Evolutionary conservation across 2,329 filamentous ascomycete genomes (phyloP), one percentile per base, ranked within the genome.

Genomic region (Sporothrix inflata): DNA sequence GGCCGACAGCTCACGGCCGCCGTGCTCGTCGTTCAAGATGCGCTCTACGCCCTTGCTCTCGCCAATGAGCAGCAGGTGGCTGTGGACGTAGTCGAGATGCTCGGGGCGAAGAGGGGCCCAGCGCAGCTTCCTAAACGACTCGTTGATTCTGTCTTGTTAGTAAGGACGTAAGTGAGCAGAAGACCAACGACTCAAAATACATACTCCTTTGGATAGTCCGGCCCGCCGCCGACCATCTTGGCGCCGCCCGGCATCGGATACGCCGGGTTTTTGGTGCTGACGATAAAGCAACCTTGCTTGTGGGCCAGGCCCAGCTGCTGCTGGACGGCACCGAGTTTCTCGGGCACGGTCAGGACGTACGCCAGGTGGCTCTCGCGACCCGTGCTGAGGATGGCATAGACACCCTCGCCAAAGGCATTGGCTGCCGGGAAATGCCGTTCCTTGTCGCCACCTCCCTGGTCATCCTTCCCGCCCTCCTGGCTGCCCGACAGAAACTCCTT

Each of bases 201-300:
- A 81, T 81, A 92, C 86, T 92, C 86, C 74, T 92, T 84, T 0
- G 93, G 88, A 80, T 91, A 97, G 3, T 91, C 87, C 0, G 94
- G 89, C 0, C 83, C 85, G 73, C 71, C 71, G 49, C 61, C 57
- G n/a, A 70, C 67, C 71, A 72, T 92, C 83, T 0, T 89, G 88
- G 0, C 97, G 82, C 61, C 84, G 85, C 0, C 89, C 87, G 73
- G 92, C 0, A 90, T 89, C 2, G 89, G 85, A 47, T 86, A 89
- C 71, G 90, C 85, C 0, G 94, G 94, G 76, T 97, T 97, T 82
- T 94, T 94, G 40, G 92, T 89, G 75, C 90, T 93, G 69, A 95
- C 81, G 69, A 95, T 87, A 80, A 94, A 97, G 79, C 91, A 93
- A 0, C 92, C 94, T 75, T 90, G 89, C 42, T 88, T 82, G 51